Evolutionary conservation across 176 grass and related monocot species (phyloP), one percentile per base, ranked within the genome.

Genomic region (Olyra latifolia): DNA sequence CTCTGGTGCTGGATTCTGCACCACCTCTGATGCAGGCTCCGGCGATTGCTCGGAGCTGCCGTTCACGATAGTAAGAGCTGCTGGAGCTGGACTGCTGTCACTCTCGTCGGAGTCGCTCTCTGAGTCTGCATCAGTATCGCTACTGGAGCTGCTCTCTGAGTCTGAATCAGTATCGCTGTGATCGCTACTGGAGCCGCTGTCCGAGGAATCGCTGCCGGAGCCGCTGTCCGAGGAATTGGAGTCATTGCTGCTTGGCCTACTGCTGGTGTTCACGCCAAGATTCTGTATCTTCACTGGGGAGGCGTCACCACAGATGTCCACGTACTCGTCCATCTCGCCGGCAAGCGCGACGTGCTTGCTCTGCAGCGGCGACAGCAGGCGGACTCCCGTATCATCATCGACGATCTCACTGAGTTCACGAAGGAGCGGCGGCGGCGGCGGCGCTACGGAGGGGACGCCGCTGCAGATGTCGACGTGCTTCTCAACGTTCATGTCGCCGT

Each of bases 251-350:
- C 44, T 55, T 13, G 63, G 64, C 35, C 40, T 72, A 61, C 28
- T 47, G 50, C 7, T 14, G 2, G 17, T 71, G 44, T 20, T 45
- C 8, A 49, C 69, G 10, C 10, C 79, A 38, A 10, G 27, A 47
- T 47, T 81, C 4, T 46, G 25, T n/a, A 84, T 12, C 60, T 70
- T 52, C 20, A 80, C 20, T 2, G 81, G 87, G 2, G 87, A 88
- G 62, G 81, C 62, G 53, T 63, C 54, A 35, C 87, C 81, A 35
- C 81, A 80, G 61, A 89, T 89, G 62, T 88, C 87, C 6, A 81
- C 66, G 4, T 81, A 60, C 25, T 60, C n/a, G 13, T 79, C 64
- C 5, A 45, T 40, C 0, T 81, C 53, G 24, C 46, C 78, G 6
- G 66, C 53, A 12, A 81, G 25, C 40, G 24, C 79, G 40, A 69